Base-by-base conservation (phyloP, 2,329 filamentous ascomycete genomes). In the Pyricularia grisea region DNA sequence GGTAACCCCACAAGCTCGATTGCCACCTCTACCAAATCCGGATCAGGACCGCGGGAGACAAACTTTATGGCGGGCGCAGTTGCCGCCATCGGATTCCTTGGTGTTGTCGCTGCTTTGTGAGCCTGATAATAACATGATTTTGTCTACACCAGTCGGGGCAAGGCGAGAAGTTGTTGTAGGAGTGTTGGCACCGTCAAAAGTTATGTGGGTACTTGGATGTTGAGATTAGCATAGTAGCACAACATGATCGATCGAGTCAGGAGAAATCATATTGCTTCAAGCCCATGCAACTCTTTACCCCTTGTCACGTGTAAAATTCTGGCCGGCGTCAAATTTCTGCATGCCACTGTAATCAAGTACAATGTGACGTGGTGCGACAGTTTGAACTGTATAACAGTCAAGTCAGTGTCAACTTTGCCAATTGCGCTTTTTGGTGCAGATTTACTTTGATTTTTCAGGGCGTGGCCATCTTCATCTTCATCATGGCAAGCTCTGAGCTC, bases 401-500 rank as follows among this genome's bases (percentile, higher is more conserved):
- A 23, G 20, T 11, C n/a, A 9, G 10, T n/a, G 25, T 60, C 25
- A 27, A 23, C n/a, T 10, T 23, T 11, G 2, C 55, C 55, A 60
- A 27, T 12, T 60, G n/a, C 55, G 20, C n/a, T 27, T 17, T 11
- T 27, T 60, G 10, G 25, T 60, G 55, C 55, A 23, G 23, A 11
- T 58, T 20, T 60, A 27, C n/a, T 25, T 60, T 17, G 6, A 27
- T 4, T 11, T 11, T 25, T 69, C 68, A 71, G 11, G 82, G 81
- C 9, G 78, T 79, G 12, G 80, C 80, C 83, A 87, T 84, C 69
- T 81, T 79, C 71, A 84, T 81, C 78, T 86, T 87, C 74, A 85
- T 82, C 78, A 88, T 85, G 42, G 82, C 82, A 72, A 89, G 76
- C 78, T 88, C 86, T 0, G 85, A 85, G 74, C 86, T 88, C 77